Evolutionary conservation across 176 grass and related monocot genomes (phyloP).

Genomic region (Lolium perenne): DNA sequence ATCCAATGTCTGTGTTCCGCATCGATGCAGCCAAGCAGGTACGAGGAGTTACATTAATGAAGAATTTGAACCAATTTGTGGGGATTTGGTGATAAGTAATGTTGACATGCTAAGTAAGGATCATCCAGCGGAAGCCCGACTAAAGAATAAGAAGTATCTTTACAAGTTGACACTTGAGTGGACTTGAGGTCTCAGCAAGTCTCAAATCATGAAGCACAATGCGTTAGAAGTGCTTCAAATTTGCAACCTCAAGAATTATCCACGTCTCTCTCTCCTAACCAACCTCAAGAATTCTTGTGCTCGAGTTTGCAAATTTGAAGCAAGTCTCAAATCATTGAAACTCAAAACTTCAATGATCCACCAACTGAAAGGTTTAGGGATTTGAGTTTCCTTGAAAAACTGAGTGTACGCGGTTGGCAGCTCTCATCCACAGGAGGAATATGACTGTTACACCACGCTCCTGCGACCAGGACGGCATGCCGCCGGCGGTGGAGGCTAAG

Average conservation of each 20-base stretch:
- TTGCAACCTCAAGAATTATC: neutral
- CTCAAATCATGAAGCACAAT: neutral
- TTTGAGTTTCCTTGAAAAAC: neutral
- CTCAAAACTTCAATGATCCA: neutral
- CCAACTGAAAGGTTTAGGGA: neutral
- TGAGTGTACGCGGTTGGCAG: neutral
- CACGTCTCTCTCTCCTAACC: neutral
- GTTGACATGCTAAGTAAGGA: neutral
- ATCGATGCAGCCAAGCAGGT: neutral
- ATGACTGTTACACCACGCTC: too few relatives aligned
- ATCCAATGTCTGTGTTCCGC: too few relatives aligned
- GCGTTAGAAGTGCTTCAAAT: neutral
- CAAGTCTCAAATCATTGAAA: too few relatives aligned
- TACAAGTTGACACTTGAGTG: neutral
- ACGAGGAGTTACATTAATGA: neutral
- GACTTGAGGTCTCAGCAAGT: neutral
- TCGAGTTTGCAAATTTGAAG: too few relatives aligned
- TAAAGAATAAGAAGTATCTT: neutral
- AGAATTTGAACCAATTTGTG: neutral
- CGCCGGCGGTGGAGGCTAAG: too few relatives aligned
- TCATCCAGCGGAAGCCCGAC: neutral
- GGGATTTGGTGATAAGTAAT: neutral
- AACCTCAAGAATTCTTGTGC: neutral
- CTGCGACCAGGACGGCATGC: too few relatives aligned
- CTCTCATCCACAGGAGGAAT: too few relatives aligned